These are phyloP conservation scores for Phoenix roebelenii DNA, from an alignment of 176 grass and related monocot genomes.

Conservation along the genomic window DNA sequence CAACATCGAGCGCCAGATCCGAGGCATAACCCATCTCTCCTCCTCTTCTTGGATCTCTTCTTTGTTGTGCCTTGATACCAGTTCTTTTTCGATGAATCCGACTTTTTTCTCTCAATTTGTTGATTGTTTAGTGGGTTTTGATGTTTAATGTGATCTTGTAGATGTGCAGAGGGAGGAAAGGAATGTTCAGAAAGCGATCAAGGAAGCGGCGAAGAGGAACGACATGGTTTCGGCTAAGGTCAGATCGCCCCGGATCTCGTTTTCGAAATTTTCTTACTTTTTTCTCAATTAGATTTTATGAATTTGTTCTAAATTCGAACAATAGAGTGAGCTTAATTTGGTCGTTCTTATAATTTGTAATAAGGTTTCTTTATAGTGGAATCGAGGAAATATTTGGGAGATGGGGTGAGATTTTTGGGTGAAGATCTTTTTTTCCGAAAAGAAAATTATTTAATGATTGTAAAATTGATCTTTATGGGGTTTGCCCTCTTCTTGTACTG, in stretches of 20 bases:
- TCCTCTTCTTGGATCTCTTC: not conserved
- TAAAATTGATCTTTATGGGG: no score
- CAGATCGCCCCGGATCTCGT: not conserved
- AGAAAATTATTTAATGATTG: no score
- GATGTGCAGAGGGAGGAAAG: conserved; percentile 89
- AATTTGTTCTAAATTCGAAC: no score
- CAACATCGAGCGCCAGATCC: conserved; percentile 83
- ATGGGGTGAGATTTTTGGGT: no score
- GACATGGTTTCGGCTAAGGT: conserved; percentile 95
- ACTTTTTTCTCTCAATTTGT: not conserved
- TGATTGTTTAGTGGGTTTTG: conserved; percentile 1
- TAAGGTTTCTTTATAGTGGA: no score
- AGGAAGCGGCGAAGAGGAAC: conserved; percentile 77
- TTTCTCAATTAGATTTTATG: no score
- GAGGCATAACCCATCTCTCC: conserved; percentile 20
- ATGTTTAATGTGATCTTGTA: conserved; percentile 12
- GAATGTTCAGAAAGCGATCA: conserved; percentile 86
- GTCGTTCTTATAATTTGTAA: not conserved
- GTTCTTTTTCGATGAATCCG: no score
- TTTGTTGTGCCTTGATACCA: not conserved
- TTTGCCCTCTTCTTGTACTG: no score
- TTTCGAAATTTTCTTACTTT: no score
- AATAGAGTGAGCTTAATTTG: not conserved
- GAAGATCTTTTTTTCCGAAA: no score
- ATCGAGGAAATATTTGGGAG: no score